phyloP scores from a whole-genome alignment of 2,329 filamentous ascomycete species.

The Diaporthe sp. region DNA sequence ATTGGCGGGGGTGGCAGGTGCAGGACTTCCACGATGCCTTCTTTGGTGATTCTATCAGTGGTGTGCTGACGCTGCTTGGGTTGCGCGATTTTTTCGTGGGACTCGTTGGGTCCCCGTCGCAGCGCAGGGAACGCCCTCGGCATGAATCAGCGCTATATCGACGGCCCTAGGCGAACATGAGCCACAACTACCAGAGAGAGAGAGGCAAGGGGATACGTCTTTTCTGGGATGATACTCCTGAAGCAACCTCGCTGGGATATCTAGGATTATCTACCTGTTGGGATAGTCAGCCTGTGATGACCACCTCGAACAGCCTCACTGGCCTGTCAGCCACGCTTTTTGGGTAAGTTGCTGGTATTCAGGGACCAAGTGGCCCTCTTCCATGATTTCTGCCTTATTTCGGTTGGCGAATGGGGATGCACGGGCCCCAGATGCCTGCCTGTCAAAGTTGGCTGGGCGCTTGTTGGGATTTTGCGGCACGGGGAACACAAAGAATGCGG shows the following conservation, averaged over 20 bases:
- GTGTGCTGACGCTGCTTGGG: not conserved
- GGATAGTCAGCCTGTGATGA: not conserved
- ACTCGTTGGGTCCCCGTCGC: not conserved
- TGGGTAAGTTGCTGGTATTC: not conserved
- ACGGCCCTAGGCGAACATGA: not conserved
- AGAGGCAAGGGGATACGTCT: not conserved
- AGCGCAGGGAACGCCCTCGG: not conserved
- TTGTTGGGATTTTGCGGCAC: not conserved
- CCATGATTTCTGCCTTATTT: not conserved
- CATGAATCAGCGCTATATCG: not conserved
- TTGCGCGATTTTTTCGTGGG: not conserved
- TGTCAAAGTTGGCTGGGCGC: conserved; percentile 2
- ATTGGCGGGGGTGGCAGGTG: not conserved
- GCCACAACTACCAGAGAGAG: not conserved
- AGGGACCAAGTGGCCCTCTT: not conserved
- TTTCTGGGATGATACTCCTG: not conserved
- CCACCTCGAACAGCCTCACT: not conserved
- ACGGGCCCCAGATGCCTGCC: not conserved
- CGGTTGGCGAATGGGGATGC: not conserved
- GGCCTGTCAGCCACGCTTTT: not conserved
- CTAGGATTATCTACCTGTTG: not conserved
- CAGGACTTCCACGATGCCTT: conserved; percentile 1
- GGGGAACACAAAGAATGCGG: not conserved
- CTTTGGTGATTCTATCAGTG: not conserved
- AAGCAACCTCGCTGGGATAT: not conserved